Evolutionary conservation across 257 asterid species (phyloP).

Genomic region (Euphrasia confusa): DNA sequence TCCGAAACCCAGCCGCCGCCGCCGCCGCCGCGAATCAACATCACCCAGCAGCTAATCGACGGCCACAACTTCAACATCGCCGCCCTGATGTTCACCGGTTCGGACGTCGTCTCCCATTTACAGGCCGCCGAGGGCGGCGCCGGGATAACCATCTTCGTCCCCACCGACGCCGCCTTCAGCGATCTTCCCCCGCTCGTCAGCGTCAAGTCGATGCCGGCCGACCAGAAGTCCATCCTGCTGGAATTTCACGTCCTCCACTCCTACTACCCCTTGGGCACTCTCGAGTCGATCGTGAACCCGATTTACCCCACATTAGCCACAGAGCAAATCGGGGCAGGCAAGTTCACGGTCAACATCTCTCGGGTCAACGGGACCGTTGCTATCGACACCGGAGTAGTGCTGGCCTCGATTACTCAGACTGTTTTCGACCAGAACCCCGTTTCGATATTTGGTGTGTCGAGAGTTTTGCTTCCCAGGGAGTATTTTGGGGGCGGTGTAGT

Average conservation of each 20-base stretch:
- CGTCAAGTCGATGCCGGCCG: conserved; percentile 74
- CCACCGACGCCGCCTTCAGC: conserved; percentile 74
- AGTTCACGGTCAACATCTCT: conserved; percentile 66
- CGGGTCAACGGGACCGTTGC: conserved; percentile 69
- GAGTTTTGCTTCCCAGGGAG: conserved; percentile 66
- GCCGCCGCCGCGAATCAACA: conserved; percentile 58
- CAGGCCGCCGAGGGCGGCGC: conserved; percentile 76
- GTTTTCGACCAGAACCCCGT: conserved; percentile 90
- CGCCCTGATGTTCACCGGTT: conserved; percentile 74
- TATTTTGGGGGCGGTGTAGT: conserved; percentile 50
- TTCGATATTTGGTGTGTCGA: conserved; percentile 76
- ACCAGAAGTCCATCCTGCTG: conserved; percentile 55
- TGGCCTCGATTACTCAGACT: conserved; percentile 76
- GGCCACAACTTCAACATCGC: conserved; percentile 85
- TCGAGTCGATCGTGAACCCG: conserved; percentile 77
- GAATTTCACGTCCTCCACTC: conserved; percentile 79
- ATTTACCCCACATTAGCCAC: conserved; percentile 85
- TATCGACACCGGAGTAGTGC: conserved; percentile 66
- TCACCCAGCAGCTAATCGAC: conserved; percentile 64
- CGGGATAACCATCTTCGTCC: conserved; percentile 75
- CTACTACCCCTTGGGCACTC: conserved; percentile 73
- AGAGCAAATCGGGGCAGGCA: conserved; percentile 67
- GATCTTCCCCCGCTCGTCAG: conserved; percentile 54
- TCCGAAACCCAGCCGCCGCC: conserved; percentile 84
- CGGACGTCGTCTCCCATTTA: conserved; percentile 74